A percentile compares a stretch with the other conserved stretches of the same genome.
phyloP scores from a whole-genome alignment of 139 green algal species.

The Coelastrella sp. region DNA sequence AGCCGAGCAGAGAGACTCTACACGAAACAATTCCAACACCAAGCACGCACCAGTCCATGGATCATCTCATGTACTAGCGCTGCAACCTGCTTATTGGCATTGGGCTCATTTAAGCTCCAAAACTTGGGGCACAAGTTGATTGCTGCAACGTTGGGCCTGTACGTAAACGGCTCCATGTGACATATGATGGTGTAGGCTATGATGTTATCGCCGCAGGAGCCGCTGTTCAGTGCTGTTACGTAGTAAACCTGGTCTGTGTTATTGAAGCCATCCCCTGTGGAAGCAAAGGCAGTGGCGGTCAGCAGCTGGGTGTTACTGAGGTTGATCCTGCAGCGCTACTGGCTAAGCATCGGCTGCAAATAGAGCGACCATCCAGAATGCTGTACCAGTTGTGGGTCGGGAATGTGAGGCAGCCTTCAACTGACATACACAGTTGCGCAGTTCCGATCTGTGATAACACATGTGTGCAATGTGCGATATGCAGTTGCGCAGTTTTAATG shows the following conservation, averaged over 20 bases:
- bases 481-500: too few relatives aligned
- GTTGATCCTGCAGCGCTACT: too few relatives aligned
- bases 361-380: too few relatives aligned
- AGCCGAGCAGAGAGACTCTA: too few relatives aligned
- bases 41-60: neutral
- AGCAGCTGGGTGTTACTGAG: neutral
- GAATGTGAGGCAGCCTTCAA: too few relatives aligned
- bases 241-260: conserved; percentile 38
- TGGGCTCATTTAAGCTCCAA: neutral
- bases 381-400: too few relatives aligned
- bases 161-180: conserved; percentile 49
- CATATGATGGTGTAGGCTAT: conserved; percentile 49
- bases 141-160: conserved; percentile 39
- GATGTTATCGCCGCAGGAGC: conserved; percentile 32
- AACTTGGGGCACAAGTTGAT: conserved; percentile 46
- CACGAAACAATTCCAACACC: too few relatives aligned
- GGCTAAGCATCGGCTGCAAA: too few relatives aligned
- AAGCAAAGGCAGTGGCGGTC: neutral
- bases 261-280: conserved; percentile 35
- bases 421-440: too few relatives aligned
- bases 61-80: conserved; percentile 49
- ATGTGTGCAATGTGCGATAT: too few relatives aligned
- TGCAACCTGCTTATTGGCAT: conserved; percentile 33
- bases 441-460: too few relatives aligned
- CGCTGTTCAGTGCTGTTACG: conserved; percentile 14